phyloP scores from a whole-genome alignment of 106 monocot genomes.

The Dendrobium catenatum region DNA sequence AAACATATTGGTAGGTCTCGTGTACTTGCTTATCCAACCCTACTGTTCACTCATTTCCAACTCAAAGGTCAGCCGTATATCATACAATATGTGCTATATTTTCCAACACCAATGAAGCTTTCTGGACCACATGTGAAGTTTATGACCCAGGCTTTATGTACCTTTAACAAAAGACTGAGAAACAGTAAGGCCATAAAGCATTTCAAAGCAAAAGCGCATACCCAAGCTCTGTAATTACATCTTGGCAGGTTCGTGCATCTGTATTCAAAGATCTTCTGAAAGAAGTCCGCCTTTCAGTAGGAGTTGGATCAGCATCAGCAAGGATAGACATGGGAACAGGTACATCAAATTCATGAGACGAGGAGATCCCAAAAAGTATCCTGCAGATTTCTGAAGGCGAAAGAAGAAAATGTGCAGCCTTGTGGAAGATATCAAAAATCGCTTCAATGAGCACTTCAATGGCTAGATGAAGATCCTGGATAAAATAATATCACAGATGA shows the following conservation, averaged over 20 bases:
- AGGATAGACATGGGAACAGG: slow-evolving; percentile 55
- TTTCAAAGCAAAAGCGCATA: slow-evolving; percentile 19
- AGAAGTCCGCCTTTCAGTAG: slow-evolving; percentile 44
- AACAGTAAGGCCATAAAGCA: neutral
- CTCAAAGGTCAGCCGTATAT: neutral
- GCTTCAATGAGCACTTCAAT: slow-evolving; percentile 94
- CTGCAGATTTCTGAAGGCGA: slow-evolving; percentile 59
- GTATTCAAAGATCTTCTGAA: slow-evolving; percentile 78
- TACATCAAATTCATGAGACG: slow-evolving; percentile 23
- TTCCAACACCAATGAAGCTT: neutral
- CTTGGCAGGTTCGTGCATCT: slow-evolving; percentile 91
- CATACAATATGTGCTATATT: neutral
- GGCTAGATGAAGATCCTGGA: slow-evolving; percentile 88
- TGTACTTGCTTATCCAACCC: too few species aligned
- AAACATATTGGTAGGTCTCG: too few species aligned
- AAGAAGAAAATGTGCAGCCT: slow-evolving; percentile 74
- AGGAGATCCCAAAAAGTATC: slow-evolving; percentile 45
- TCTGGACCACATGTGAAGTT: neutral
- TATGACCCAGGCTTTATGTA: neutral
- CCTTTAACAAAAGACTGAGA: neutral
- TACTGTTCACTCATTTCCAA: too few species aligned
- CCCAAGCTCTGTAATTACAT: slow-evolving; percentile 98
- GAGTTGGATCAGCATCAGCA: slow-evolving; percentile 61
- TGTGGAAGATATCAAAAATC: slow-evolving; percentile 72
- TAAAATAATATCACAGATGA: slow-evolving; percentile 7